Base-by-base conservation (phyloP, 768 basidiomycete genomes). In the Coprinopsis cinerea region DNA sequence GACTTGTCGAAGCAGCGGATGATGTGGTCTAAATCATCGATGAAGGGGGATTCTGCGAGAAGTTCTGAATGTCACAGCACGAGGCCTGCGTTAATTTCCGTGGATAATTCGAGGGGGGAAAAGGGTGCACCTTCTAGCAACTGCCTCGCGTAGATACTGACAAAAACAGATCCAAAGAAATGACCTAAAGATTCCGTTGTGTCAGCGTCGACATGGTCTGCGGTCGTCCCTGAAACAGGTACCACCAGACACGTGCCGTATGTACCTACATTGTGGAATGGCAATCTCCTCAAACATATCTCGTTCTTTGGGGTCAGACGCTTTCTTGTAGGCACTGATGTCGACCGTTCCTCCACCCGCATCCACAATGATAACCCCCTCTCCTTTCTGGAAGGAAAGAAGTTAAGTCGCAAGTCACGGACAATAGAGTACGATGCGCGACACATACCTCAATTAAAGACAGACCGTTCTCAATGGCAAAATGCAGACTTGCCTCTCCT, bases 281-380 rank as follows among this genome's bases (percentile, higher is more conserved):
- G 76, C 73, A 23, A 78, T 71, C 59, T 82, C 81, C 47, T 77
- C 72, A 25, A 78, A 71, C 18, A 24, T 80, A 23, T 81, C 63
- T 25, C 77, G 79, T 20, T 59, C 52, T 3, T 61, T 59, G 1
- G 59, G 18, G 17, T 10, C 47, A 0, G 15, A 20, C 25, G 59
- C 49, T 0, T 58, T 64, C 15, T 52, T 55, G 49, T 81, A 81
- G 9, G 76, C 70, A 49, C 74, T 79, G 32, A 81, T 65, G 53
- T 83, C 81, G 23, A 82, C 64, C 1, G 79, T 83, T 35, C 79
- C 81, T 49, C 78, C 78, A 11, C 81, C 80, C 6, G 79, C 78
- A 53, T 82, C 80, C 24, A 81, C 72, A 32, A 82, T 65, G 47
- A 79, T 64, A 3, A 80, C 63, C 2, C 73, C 75, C 35, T 76